These are phyloP conservation scores for Boletellus sp. DNA, from an alignment of 768 basidiomycete species.

Conservation along the genomic window DNA sequence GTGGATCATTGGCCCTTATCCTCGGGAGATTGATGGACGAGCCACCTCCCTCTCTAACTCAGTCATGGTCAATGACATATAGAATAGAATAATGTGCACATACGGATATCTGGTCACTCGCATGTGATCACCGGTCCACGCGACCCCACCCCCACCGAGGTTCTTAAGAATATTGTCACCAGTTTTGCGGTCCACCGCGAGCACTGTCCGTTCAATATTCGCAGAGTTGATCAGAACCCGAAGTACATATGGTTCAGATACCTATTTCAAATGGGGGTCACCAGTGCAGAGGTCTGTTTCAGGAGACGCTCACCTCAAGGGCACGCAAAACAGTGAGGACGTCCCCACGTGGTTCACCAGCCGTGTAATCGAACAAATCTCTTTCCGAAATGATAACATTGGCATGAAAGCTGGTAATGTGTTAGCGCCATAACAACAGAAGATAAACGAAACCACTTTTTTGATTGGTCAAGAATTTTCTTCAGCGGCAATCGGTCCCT, in stretches of 20 bases:
- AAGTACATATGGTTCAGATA: constrained; percentile 68
- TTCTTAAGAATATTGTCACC: constrained; percentile 52
- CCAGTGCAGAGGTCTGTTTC: background rate
- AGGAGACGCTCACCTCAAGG: constrained; percentile 54
- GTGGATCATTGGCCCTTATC: constrained; percentile 32
- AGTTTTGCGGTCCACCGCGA: constrained; percentile 60
- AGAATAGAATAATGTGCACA: constrained; percentile 21
- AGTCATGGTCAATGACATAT: background rate
- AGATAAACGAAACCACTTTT: constrained; percentile 54
- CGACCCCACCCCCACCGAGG: constrained; percentile 48
- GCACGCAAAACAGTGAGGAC: constrained; percentile 78
- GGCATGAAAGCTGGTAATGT: constrained; percentile 39
- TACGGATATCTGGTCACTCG: constrained; percentile 63
- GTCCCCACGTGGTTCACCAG: constrained; percentile 62
- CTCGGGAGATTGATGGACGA: constrained; percentile 40
- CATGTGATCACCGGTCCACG: constrained; percentile 63
- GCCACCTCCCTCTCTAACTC: constrained; percentile 63
- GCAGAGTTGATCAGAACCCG: constrained; percentile 77
- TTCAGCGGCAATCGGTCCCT: constrained; percentile 59
- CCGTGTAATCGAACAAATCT: constrained; percentile 77
- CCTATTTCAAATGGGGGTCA: constrained; percentile 39
- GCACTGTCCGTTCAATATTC: constrained; percentile 66
- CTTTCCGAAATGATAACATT: constrained; percentile 62
- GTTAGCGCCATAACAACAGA: constrained; percentile 7
- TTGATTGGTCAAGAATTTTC: constrained; percentile 48